phyloP scores from a whole-genome alignment of 305 asterid species.

The Plantago coronopus region DNA sequence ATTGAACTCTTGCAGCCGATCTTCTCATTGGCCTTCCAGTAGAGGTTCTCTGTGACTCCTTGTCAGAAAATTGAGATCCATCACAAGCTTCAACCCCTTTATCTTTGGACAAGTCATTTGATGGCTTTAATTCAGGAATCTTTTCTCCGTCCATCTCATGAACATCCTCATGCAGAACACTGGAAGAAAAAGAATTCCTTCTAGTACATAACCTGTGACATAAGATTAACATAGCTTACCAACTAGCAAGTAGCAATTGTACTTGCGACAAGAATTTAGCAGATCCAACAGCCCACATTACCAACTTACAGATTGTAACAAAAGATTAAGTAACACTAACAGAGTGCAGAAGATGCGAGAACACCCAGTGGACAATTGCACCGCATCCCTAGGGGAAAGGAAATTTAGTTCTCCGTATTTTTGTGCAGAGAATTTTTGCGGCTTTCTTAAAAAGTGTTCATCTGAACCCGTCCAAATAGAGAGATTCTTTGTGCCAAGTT shows the following conservation, averaged over 20 bases:
- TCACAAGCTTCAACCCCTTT: background rate
- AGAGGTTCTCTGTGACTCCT: constrained; percentile 41
- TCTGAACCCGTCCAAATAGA: background rate
- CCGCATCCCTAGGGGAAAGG: no score
- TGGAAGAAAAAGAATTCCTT: constrained; percentile 48
- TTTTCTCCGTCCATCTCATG: constrained; percentile 47
- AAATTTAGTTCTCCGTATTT: no score
- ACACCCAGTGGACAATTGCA: no score
- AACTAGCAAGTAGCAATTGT: background rate
- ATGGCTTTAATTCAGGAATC: constrained; percentile 19
- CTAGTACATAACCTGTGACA: constrained; percentile 66
- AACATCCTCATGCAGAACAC: constrained; percentile 39
- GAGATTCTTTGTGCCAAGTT: background rate
- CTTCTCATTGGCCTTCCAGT: constrained; percentile 53
- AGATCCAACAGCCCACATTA: background rate
- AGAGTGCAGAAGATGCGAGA: no score
- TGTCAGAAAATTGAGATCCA: constrained; percentile 20
- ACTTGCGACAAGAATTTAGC: background rate
- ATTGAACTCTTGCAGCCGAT: constrained; percentile 66
- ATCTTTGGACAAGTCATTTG: constrained; percentile 20
- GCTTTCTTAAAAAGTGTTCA: no score
- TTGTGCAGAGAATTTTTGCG: no score
- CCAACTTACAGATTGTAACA: background rate
- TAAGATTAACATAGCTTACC: background rate
- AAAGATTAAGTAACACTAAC: background rate